Evolutionary conservation across 2,329 filamentous ascomycete species (phyloP), one percentile per base, ranked within the genome.

Genomic region (Macrophomina phaseolina): DNA sequence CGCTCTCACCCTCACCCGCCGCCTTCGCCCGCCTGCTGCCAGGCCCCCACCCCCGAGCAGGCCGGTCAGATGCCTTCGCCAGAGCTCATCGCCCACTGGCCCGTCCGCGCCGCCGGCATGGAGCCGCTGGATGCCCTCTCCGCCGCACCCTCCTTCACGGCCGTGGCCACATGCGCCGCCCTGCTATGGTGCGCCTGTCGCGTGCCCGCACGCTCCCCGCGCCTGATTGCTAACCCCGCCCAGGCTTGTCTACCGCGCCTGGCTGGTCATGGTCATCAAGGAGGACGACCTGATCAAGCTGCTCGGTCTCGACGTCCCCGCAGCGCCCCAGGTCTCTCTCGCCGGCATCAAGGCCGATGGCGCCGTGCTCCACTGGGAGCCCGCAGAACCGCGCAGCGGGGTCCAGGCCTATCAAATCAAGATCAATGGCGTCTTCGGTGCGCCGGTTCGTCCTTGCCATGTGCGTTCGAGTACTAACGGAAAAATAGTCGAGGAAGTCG

Each of bases 291-390:
- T 99, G 56, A 94, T 98, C 73, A 90, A 90, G 72, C 92, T 97
- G 60, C 88, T 99, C 56, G 94, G 94, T 68, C 90, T 98, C 76
- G 95, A 99, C 76, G 94, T 99, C 62, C 95, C 95, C 68, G 90
- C 93, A 69, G 86, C 92, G 30, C 95, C 95, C 63, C 89, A 94
- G 76, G 91, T 98, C 48, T 97, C 93, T 63, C 87, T 99, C 40
- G 93, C 94, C 65, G 93, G 91, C 69, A 95, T 99, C 73, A 91
- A 91, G 71, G 86, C 92, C 34, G 92, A 96, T 77, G 92, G 93
- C 66, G 91, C 96, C 38, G 91, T 94, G 36, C 85, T 99, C 51
- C 93, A 94, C 78, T 99, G 95, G 95, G 92, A 93, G 69, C 87
- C 90, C 68, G 90, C 92, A 0, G 87, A 87, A 69, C 83, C 84